Evolutionary conservation across 768 basidiomycete genomes (phyloP).

Genomic region (Gautieria morchelliformis): DNA sequence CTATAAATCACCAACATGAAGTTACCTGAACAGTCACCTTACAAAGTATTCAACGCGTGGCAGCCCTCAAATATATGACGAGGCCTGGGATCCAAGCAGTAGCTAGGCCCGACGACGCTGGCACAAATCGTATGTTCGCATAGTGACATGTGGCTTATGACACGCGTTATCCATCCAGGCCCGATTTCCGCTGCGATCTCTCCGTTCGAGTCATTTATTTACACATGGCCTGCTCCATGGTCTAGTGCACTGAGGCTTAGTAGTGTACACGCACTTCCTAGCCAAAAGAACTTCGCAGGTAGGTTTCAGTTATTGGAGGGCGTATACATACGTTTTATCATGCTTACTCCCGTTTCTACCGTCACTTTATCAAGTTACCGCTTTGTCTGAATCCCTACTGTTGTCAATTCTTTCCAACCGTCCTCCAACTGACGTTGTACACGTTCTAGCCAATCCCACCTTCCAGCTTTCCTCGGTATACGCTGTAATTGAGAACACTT

Average conservation of each 20-base stretch:
- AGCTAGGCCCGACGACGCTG: slow-evolving; percentile 30
- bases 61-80: slow-evolving; percentile 44
- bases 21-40: background rate
- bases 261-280: too few relatives aligned
- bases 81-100: slow-evolving; percentile 40
- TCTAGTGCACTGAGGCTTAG: too few relatives aligned
- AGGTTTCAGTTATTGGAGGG: too few relatives aligned
- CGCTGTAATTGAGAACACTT: too few relatives aligned
- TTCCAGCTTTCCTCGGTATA: too few relatives aligned
- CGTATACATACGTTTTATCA: too few relatives aligned
- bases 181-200: slow-evolving; percentile 47
- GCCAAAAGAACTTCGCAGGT: slow-evolving; percentile 13
- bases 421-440: slow-evolving; percentile 61
- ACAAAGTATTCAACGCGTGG: background rate
- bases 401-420: too few relatives aligned
- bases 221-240: too few relatives aligned
- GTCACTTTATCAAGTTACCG: too few relatives aligned
- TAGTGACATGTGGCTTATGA: background rate
- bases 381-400: too few relatives aligned
- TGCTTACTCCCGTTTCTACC: too few relatives aligned
- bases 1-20: background rate
- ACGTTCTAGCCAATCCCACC: slow-evolving; percentile 37
- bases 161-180: slow-evolving; percentile 32
- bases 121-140: slow-evolving; percentile 40
- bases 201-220: too few relatives aligned